Base-by-base conservation (phyloP, 2,329 filamentous ascomycete genomes). In the Ophiocordyceps camponoti-rufipedis region DNA sequence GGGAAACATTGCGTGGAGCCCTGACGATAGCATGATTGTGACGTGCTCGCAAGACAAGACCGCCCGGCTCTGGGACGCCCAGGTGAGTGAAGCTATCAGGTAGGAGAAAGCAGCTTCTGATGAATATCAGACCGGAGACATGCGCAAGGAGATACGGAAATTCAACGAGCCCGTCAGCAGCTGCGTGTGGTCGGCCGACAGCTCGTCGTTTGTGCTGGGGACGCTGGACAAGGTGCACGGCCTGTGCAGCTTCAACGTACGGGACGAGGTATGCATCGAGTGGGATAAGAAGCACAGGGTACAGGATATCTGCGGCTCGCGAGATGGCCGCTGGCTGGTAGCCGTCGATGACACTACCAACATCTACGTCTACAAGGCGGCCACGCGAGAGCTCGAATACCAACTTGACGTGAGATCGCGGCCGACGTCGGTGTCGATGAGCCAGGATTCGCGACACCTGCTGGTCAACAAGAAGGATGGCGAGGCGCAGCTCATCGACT, bases 1-100 rank as follows among this genome's bases (percentile, higher is more conserved):
- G 12, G 80, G 83, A 18, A 86, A 88, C 55, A 65, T 94, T 4
- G 72, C 85, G 1, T 98, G 91, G 85, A 95, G 88, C 57, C 91
- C 88, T 5, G 86, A 98, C 60, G 85, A 94, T 62, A 73, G 74
- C 1, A 85, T 85, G 63, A 70, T 98, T 32, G 78, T 96, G 38
- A 89, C 82, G 14, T 96, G 89, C 58, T 83, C 78, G 14, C 72
- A 77, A 51, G 85, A 94, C 56, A 75, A 73, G 42, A 73, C 72
- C 49, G 86, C 85, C 1, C 74, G 80, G 33, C 62, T 94, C 49
- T 94, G 85, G 83, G 76, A 87, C 60, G 67, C 72, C 14, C 65
- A 71, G 52, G 82, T 85, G 64, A 64, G 74, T 62, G 13, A 5
- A 5, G 4, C 28, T 11, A 5, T 14, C 41, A 9, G 40, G 7